These are phyloP conservation scores for Colletotrichum simmondsii DNA, from an alignment of 2,329 filamentous ascomycete genomes.

Conservation along the genomic window DNA sequence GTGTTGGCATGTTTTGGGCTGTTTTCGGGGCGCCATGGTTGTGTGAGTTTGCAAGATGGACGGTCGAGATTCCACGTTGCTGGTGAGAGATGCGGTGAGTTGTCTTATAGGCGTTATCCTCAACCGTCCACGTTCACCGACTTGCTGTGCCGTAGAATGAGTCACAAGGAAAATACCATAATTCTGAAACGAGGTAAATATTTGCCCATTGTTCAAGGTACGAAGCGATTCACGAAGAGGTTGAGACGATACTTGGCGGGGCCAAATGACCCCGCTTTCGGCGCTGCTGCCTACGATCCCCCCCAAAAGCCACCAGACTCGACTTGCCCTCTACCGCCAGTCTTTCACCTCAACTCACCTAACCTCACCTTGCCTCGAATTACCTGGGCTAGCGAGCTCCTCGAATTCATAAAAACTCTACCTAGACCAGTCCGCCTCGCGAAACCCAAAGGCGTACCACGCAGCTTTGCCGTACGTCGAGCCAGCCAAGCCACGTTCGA, in stretches of 20 bases:
- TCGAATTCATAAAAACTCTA: neutral
- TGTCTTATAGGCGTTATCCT: neutral
- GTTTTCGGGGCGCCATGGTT: conserved; percentile 10
- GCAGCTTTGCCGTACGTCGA: neutral
- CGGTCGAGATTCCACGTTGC: neutral
- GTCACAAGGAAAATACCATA: neutral
- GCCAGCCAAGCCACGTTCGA: too few relatives aligned
- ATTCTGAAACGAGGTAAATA: too few relatives aligned
- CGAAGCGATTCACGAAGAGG: neutral
- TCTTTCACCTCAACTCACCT: neutral
- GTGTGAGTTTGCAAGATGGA: neutral
- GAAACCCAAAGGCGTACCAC: neutral
- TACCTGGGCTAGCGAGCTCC: neutral
- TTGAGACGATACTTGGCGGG: neutral
- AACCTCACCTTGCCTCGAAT: neutral
- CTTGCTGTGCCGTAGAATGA: neutral
- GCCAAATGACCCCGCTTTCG: conserved; percentile 9
- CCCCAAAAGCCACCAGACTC: neutral
- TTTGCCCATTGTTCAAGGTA: too few relatives aligned
- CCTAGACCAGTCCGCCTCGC: neutral
- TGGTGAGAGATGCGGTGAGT: neutral
- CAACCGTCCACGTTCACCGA: neutral
- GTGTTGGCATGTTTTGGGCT: conserved; percentile 15
- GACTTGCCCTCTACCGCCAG: neutral
- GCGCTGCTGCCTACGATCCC: conserved; percentile 18